Percentiles rank a stretch among this genome's conserved stretches.
These are phyloP conservation scores for Russula virescens DNA, from an alignment of 768 basidiomycete genomes.

Conservation along the genomic window DNA sequence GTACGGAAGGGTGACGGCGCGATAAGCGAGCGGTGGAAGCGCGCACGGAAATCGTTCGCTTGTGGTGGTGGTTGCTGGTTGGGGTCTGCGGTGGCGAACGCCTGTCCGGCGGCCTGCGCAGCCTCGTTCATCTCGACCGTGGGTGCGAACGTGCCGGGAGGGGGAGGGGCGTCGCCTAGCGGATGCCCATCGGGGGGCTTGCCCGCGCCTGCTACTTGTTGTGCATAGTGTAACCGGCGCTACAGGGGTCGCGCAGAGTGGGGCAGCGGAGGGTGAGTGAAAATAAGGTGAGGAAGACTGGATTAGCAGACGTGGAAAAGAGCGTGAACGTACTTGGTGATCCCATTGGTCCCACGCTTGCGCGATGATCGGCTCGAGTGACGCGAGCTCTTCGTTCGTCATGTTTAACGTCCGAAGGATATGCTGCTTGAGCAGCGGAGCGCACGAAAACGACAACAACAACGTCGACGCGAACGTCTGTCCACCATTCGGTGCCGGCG, in stretches of 20 bases:
- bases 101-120: slow-evolving; percentile 23
- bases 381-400: slow-evolving; percentile 73
- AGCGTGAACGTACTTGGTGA: slow-evolving; percentile 52
- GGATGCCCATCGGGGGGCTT: slow-evolving; percentile 30
- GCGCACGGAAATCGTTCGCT: slow-evolving; percentile 55
- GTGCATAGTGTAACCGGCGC: slow-evolving; percentile 46
- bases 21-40: slow-evolving; percentile 56
- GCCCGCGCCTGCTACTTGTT: slow-evolving; percentile 27
- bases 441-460: slow-evolving; percentile 69
- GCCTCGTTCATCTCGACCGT: slow-evolving; percentile 18
- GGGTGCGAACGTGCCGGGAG: slow-evolving; percentile 21
- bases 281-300: no score
- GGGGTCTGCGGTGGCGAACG: slow-evolving; percentile 15
- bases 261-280: no score
- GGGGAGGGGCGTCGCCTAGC: slow-evolving; percentile 25
- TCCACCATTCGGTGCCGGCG: slow-evolving; percentile 53
- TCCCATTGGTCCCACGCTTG: slow-evolving; percentile 88
- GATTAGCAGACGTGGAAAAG: no score
- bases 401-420: slow-evolving; percentile 65
- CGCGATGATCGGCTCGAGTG: slow-evolving; percentile 73
- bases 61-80: slow-evolving; percentile 25
- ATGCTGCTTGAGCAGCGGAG: slow-evolving; percentile 68
- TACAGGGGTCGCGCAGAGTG: no score
- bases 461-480: slow-evolving; percentile 78
- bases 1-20: slow-evolving; percentile 55